Base-by-base conservation (phyloP, 371 early-diverging fungal species). In the Edhazardia aedis region DNA sequence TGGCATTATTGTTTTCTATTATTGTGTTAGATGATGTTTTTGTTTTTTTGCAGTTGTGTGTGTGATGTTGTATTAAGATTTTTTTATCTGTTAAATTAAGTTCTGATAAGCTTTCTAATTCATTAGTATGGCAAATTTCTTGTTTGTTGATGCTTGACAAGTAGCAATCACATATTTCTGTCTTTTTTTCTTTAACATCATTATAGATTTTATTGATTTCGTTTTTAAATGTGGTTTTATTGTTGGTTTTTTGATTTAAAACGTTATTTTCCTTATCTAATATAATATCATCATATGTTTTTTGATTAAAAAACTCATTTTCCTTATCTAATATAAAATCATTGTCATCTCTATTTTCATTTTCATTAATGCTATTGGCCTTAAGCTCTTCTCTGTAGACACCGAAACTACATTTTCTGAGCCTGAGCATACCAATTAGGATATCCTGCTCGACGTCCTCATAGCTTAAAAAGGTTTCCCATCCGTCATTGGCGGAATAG, bases 381-480 rank as follows among this genome's bases (percentile, higher is more conserved):
- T 21, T 78, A 47, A 94, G 70, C 71, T 98, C 99, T 7, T 83
- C 83, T 2, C 96, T 76, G 79, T 88, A 94, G 0, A 90, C 82
- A 18, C 69, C 68, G n/a, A 79, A 79, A 67, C 91, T 89, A 38
- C 65, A 68, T 74, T 92, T 91, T 65, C 99, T 79, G 64, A 98
- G 73, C 55, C 99, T 78, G 49, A 95, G 63, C 48, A 98, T 75
- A 2, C 96, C 96, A 54, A 98, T 85, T 30, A 98, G 74, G 61
- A 94, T 92, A 67, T 98, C 99, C 61, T 86, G 83, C 42, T 82
- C 79, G 0, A 91, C 88, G 74, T 95, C 95, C 69, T 98, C 99
- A 67, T 93, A 98, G 26, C 88, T 80, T 53, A 98, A 73, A 67
- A 98, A 98, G 0, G 99, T 95, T 71, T 98, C 99, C 96, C 99